Conservation (phyloP, 345 rosid genomes). For the Eucalyptus cloeziana region DNA sequence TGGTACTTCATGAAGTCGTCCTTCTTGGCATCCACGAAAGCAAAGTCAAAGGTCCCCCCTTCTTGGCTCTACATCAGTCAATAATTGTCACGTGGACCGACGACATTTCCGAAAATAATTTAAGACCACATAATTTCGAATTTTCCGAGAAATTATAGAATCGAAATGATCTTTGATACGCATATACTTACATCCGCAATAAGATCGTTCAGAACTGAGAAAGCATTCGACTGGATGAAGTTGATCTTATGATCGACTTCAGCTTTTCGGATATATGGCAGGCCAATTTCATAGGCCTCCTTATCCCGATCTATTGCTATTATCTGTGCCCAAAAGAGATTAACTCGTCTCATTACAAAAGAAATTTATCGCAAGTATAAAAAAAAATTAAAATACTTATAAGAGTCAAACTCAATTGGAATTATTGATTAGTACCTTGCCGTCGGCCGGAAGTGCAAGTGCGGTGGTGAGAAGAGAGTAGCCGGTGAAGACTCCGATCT, state of each 20-base stretch:
- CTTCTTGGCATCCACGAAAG: slow-evolving; percentile 18
- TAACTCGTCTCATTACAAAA: not conserved
- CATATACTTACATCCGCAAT: not conserved
- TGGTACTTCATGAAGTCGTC: slow-evolving; percentile 5
- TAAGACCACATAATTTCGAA: not conserved
- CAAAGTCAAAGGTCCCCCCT: slow-evolving; percentile 1
- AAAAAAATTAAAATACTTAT: not conserved
- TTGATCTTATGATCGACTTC: slow-evolving; percentile 41
- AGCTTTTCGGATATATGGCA: slow-evolving; percentile 29
- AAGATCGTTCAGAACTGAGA: not conserved
- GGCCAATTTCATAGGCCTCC: slow-evolving; percentile 31
- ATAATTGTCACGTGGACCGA: not conserved
- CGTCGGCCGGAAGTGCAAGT: slow-evolving; percentile 41
- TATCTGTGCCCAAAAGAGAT: slow-evolving; percentile 1
- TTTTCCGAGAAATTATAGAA: not conserved
- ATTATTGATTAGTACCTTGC: slow-evolving; percentile 6
- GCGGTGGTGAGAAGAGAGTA: slow-evolving; percentile 51
- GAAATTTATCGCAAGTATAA: not conserved
- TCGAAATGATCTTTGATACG: no score
- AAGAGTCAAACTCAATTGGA: not conserved
- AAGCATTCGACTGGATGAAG: slow-evolving; percentile 26
- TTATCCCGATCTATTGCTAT: slow-evolving; percentile 27
- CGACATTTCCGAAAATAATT: not conserved
- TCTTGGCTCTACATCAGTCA: not conserved
- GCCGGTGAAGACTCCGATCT: slow-evolving; percentile 68